These are phyloP conservation scores for Triticum timopheevii DNA, from an alignment of 176 grass and related monocot genomes.

Conservation along the genomic window DNA sequence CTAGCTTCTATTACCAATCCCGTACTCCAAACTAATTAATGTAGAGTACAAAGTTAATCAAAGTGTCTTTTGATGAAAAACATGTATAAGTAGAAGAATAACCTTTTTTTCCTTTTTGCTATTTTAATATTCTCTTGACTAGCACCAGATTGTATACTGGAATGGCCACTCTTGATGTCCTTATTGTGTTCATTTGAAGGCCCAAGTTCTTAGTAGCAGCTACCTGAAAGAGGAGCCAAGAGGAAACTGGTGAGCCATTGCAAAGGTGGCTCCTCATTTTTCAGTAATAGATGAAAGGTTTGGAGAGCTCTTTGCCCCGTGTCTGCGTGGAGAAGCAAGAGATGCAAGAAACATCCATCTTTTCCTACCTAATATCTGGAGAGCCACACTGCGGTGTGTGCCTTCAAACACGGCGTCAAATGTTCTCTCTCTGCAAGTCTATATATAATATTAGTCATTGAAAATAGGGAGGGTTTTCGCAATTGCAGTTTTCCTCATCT, in stretches of 20 bases:
- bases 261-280: slow-evolving; percentile 24
- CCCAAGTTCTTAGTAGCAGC: slow-evolving; percentile 38
- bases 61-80: background rate
- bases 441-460: slow-evolving; percentile 23
- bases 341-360: slow-evolving; percentile 15
- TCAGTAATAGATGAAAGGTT: slow-evolving; percentile 21
- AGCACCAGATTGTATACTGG: background rate
- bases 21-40: background rate
- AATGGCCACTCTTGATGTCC: slow-evolving; percentile 19
- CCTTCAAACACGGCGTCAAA: slow-evolving; percentile 22
- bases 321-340: slow-evolving; percentile 21
- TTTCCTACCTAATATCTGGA: slow-evolving; percentile 33
- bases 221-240: slow-evolving; percentile 56
- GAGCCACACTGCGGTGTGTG: background rate
- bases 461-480: slow-evolving; percentile 33
- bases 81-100: background rate
- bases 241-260: slow-evolving; percentile 17
- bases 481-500: slow-evolving; percentile 42
- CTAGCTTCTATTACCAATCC: background rate
- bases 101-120: background rate
- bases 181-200: slow-evolving; percentile 39
- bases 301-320: slow-evolving; percentile 20
- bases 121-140: background rate
- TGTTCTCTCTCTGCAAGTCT: slow-evolving; percentile 5
- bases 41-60: background rate